Percentiles rank a stretch among this genome's conserved stretches.
Conservation (phyloP, 108 stramenopile species). For the Conticribra weissflogii region DNA sequence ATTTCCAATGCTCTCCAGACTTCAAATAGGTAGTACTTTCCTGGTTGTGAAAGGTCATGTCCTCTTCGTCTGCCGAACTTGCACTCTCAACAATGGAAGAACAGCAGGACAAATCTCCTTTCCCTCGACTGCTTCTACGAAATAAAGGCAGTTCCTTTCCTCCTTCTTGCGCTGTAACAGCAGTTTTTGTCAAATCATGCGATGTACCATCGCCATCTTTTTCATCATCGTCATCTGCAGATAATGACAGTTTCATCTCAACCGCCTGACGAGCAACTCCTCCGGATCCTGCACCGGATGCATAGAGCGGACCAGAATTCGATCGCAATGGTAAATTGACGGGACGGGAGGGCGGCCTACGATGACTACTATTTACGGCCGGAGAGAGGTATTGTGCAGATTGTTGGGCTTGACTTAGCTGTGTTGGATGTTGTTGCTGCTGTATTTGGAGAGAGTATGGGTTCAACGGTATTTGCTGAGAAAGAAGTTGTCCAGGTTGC, state of each 20-base stretch:
- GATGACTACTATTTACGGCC: background rate
- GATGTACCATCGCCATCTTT: background rate
- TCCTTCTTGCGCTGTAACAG: background rate
- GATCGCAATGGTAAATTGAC: conserved; percentile 14
- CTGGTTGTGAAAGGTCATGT: background rate
- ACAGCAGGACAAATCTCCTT: background rate
- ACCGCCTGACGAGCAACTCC: background rate
- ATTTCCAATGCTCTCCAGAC: background rate
- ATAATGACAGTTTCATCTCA: conserved; percentile 17
- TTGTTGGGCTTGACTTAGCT: background rate
- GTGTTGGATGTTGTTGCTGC: background rate
- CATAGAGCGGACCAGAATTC: conserved; percentile 1
- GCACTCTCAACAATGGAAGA: conserved; percentile 22
- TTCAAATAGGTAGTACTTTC: background rate
- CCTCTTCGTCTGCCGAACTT: conserved; percentile 1
- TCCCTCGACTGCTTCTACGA: background rate
- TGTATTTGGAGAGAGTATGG: background rate
- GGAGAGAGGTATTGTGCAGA: too few relatives aligned
- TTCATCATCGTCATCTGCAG: conserved; percentile 4
- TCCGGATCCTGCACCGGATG: conserved; percentile 1
- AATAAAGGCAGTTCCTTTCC: background rate
- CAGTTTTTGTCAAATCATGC: too few relatives aligned
- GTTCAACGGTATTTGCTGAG: background rate
- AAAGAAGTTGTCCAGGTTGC: background rate
- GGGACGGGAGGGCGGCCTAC: background rate